Evolutionary conservation across 345 rosid species (phyloP), one percentile per base, ranked within the genome.

Genomic region (Salix arbutifolia): DNA sequence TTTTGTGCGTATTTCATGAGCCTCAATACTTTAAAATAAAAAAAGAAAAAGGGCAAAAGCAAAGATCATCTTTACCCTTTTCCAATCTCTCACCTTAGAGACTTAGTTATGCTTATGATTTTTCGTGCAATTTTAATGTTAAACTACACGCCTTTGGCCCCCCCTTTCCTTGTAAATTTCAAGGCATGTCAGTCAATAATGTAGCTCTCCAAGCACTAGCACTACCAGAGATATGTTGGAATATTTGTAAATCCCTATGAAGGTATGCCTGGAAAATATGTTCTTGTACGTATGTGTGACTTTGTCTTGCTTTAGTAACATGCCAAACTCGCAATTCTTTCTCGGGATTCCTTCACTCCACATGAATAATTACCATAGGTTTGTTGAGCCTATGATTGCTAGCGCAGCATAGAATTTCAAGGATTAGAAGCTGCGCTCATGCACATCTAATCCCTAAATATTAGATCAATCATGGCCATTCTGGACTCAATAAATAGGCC

Each of bases 231-330:
- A 82, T 48, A 73, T 71, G 82, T 28, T 74, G 74, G 80, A 74
- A 79, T 79, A 69, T 70, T 64, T 83, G 88, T 83, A 83, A 83
- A 87, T 88, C 84, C 85, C 89, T 60, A 78, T 76, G 84, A 83
- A 83, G 78, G 75, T 70, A 46, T 68, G 67, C 86, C 84, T 80
- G 80, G 79, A 84, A 85, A 84, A 83, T 70, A 84, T 84, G 77
- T 70, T 82, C 78, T 80, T 77, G 87, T 81, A 77, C 80, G 85
- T 75, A 75, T 78, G 65, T 74, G 40, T 81, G 72, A 77, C 85
- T 83, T 87, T 90, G 90, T 90, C 91, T 89, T 84, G 85, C 95
- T 90, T 88, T 87, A 86, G 87, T 87, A 91, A 87, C 91, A 92
- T 94, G 92, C 91, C 86, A 84, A 94, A 85, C 90, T 83, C 83